Evolutionary conservation across 768 basidiomycete genomes (phyloP).

Genomic region (Pholiota molesta): DNA sequence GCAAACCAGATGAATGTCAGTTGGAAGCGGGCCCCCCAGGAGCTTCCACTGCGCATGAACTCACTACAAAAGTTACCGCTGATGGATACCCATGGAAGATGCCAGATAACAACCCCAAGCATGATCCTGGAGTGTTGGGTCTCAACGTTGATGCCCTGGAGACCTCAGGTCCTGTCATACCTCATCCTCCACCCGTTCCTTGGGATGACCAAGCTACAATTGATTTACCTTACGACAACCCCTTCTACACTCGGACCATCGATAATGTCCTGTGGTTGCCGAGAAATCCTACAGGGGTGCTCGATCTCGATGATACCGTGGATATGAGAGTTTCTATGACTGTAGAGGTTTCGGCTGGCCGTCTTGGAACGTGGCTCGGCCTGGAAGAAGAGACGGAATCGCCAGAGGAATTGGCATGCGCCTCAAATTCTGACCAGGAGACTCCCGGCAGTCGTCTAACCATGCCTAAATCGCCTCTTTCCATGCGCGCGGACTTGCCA

Average conservation of each 20-base stretch:
- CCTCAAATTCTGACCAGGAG: not conserved
- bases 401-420: slow-evolving; percentile 29
- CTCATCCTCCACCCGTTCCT: slow-evolving; percentile 55
- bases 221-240: slow-evolving; percentile 79
- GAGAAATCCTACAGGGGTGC: slow-evolving; percentile 72
- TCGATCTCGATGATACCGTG: slow-evolving; percentile 87
- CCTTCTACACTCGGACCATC: slow-evolving; percentile 70
- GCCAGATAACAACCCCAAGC: slow-evolving; percentile 11
- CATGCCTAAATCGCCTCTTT: slow-evolving; percentile 2
- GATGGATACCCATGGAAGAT: slow-evolving; percentile 22
- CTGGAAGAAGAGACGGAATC: slow-evolving; percentile 35
- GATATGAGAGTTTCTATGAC: slow-evolving; percentile 66
- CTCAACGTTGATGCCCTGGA: slow-evolving; percentile 15
- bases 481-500: slow-evolving; percentile 18
- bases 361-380: slow-evolving; percentile 55
- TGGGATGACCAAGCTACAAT: slow-evolving; percentile 82
- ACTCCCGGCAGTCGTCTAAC: not conserved
- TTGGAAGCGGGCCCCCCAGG: not conserved
- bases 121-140: slow-evolving; percentile 14
- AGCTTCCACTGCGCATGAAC: slow-evolving; percentile 10
- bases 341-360: slow-evolving; percentile 54
- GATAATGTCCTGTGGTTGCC: slow-evolving; percentile 84
- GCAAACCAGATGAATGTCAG: not conserved
- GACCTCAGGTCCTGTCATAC: slow-evolving; percentile 37
- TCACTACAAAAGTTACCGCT: slow-evolving; percentile 11